A percentile compares a stretch with the other conserved stretches of the same genome.
These are phyloP conservation scores for Sarocladium brachiariae DNA, from an alignment of 2,329 filamentous ascomycete species.

Conservation along the genomic window DNA sequence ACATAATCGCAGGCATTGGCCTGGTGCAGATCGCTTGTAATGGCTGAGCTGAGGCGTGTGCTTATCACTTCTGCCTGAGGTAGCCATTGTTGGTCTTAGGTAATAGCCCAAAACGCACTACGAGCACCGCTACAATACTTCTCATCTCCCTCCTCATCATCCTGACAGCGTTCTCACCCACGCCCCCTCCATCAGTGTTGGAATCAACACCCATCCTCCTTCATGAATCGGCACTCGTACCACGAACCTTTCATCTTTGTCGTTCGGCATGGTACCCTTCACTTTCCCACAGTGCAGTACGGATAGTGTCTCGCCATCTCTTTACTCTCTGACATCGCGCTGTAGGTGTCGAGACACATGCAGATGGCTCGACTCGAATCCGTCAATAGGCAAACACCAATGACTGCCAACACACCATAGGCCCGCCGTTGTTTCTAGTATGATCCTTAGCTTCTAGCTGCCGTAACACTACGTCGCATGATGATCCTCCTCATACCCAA, in stretches of 20 bases:
- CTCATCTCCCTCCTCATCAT: not conserved
- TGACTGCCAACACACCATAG: not conserved
- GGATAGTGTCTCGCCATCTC: not conserved
- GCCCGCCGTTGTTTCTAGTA: constrained; percentile 1
- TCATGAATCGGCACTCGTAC: not conserved
- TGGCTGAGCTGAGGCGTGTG: not conserved
- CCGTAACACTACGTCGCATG: not conserved
- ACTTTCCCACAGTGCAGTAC: not conserved
- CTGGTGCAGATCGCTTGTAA: too few species aligned
- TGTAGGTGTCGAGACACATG: not conserved
- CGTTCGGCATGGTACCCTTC: not conserved
- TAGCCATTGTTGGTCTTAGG: not conserved
- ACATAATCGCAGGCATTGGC: too few species aligned
- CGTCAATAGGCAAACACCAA: not conserved
- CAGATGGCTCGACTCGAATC: not conserved
- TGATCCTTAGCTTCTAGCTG: not conserved
- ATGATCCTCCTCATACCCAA: not conserved
- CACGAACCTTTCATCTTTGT: not conserved
- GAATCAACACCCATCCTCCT: not conserved
- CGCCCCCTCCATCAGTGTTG: not conserved
- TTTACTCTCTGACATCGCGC: not conserved
- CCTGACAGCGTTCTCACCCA: not conserved
- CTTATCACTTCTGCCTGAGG: not conserved
- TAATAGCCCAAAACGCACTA: too few species aligned
- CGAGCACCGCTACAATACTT: not conserved